Conservation (phyloP, 768 basidiomycete species). For the Rhodotorula babjevae region DNA sequence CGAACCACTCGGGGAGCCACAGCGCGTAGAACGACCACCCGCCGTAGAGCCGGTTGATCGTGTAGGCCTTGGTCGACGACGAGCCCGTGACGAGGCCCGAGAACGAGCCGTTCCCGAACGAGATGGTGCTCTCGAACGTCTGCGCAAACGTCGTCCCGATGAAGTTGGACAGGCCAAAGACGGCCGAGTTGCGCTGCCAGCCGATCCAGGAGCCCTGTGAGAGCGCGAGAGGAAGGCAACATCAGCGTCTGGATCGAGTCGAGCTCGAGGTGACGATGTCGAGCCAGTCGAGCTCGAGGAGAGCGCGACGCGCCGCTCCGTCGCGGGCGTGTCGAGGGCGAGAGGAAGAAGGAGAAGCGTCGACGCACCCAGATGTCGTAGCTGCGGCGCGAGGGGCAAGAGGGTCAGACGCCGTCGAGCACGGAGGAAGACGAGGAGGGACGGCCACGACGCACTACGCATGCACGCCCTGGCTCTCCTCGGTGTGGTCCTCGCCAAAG, state of each 20-base stretch:
- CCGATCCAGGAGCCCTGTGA: constrained; percentile 12
- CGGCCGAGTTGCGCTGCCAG: constrained; percentile 20
- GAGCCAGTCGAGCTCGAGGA: no score
- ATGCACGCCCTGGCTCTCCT: constrained; percentile 26
- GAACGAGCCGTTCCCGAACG: constrained; percentile 27
- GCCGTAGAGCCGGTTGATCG: constrained; percentile 11
- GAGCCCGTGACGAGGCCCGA: constrained; percentile 22
- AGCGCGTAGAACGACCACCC: constrained; percentile 28
- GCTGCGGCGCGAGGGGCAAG: no score
- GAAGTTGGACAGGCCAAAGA: constrained; percentile 12
- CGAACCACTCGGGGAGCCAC: constrained; percentile 16
- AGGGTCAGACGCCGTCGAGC: no score
- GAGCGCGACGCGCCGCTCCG: no score
- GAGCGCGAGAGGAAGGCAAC: neutral
- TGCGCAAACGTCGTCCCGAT: constrained; percentile 15
- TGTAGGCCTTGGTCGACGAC: constrained; percentile 11
- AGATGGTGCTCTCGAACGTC: constrained; percentile 24
- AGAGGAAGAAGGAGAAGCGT: no score
- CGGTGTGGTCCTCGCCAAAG: constrained; percentile 8
- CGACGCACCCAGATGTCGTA: neutral
- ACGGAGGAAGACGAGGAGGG: neutral
- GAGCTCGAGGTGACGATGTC: no score
- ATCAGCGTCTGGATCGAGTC: no score
- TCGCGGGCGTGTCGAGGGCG: no score
- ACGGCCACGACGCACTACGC: neutral